A percentile compares a stretch with the other conserved stretches of the same genome.
Evolutionary conservation across 1,139 yeast genomes (phyloP).

Genomic region (Candida sanyaensis): DNA sequence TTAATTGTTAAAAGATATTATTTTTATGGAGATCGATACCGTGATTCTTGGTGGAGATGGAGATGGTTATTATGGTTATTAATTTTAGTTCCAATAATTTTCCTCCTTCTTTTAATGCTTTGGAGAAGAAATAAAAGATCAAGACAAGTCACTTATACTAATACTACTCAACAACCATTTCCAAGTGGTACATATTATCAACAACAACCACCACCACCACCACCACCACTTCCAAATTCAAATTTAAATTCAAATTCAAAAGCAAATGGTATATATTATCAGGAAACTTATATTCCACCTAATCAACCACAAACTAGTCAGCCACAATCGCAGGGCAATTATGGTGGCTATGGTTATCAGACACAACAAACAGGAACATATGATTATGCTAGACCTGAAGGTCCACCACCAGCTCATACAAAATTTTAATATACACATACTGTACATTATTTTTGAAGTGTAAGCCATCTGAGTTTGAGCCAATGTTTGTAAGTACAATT

Average conservation of each 20-base stretch:
- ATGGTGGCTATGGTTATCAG: conserved; percentile 3
- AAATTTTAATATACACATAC: conserved; percentile 4
- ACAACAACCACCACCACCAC: too few species aligned
- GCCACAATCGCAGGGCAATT: not conserved
- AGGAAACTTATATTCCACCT: conserved; percentile 5
- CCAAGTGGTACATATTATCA: conserved; percentile 1
- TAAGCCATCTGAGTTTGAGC: too few species aligned
- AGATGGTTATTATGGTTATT: conserved; percentile 15
- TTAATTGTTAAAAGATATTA: not conserved
- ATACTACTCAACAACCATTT: conserved; percentile 1
- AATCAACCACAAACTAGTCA: conserved; percentile 2
- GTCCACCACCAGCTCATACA: conserved; percentile 13
- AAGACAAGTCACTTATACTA: not conserved
- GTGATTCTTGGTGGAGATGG: conserved; percentile 9
- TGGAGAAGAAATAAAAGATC: conserved; percentile 7
- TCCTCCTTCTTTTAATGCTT: conserved; percentile 6
- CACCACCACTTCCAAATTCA: too few species aligned
- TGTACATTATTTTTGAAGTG: too few species aligned
- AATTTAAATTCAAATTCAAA: too few species aligned
- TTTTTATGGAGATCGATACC: not conserved
- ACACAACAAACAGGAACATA: conserved; percentile 3
- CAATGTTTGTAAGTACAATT: too few species aligned
- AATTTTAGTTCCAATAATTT: conserved; percentile 10
- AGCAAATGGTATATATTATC: too few species aligned
- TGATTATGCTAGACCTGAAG: conserved; percentile 7